These are phyloP conservation scores for Fusarium sp. DNA, from an alignment of 2,329 filamentous ascomycete species.

Conservation along the genomic window DNA sequence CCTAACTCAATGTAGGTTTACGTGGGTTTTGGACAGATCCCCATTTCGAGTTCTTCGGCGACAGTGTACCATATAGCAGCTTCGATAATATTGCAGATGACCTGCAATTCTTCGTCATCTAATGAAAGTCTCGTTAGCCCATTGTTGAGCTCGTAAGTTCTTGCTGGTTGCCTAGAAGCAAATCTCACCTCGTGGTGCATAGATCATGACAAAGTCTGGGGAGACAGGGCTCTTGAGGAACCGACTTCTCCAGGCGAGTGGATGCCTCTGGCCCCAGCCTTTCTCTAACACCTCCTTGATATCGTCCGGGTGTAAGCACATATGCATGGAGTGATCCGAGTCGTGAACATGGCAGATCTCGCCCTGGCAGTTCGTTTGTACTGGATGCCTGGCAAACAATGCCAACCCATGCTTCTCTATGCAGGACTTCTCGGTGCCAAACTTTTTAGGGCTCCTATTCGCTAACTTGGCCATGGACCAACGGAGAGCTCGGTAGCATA, in stretches of 20 bases:
- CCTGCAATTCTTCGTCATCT: conserved; percentile 74
- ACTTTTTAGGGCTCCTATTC: conserved; percentile 55
- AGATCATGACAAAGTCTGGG: conserved; percentile 82
- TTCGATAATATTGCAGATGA: conserved; percentile 76
- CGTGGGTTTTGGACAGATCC: conserved; percentile 24
- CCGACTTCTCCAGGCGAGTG: conserved; percentile 74
- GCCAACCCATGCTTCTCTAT: conserved; percentile 86
- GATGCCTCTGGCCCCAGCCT: conserved; percentile 82
- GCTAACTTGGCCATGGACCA: conserved; percentile 65
- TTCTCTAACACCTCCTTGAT: conserved; percentile 76
- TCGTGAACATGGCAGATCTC: conserved; percentile 86
- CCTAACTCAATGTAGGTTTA: conserved; percentile 11
- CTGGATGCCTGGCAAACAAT: conserved; percentile 74
- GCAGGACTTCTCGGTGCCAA: conserved; percentile 76
- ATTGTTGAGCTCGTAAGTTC: background rate
- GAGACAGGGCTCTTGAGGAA: conserved; percentile 75
- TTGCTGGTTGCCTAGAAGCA: conserved; percentile 13
- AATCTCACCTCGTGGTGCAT: conserved; percentile 73
- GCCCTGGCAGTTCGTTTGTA: conserved; percentile 79
- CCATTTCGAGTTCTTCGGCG: conserved; percentile 58
- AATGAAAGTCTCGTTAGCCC: conserved; percentile 5
- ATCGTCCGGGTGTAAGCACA: conserved; percentile 84
- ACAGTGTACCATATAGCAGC: conserved; percentile 78
- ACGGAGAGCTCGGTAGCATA: conserved; percentile 67
- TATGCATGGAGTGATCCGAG: conserved; percentile 80